These are phyloP conservation scores for Xylaria sp. DNA, from an alignment of 2,329 filamentous ascomycete genomes.

Conservation along the genomic window DNA sequence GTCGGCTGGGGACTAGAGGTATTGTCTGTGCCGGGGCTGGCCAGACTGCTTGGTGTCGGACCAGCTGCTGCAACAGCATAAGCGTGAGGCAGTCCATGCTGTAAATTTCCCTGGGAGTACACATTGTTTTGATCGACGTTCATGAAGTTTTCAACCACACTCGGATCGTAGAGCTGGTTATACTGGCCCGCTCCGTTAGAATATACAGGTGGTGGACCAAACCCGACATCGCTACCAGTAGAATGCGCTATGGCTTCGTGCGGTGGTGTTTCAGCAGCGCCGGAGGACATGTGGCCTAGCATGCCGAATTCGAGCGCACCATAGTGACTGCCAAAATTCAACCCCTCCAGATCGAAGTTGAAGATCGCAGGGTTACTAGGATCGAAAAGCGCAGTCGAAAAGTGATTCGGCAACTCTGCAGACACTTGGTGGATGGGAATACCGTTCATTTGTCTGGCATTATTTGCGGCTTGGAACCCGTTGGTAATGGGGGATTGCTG, in stretches of 20 bases:
- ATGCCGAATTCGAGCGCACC: constrained; percentile 96
- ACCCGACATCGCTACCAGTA: constrained; percentile 54
- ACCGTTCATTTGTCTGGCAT: constrained; percentile 59
- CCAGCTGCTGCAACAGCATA: constrained; percentile 71
- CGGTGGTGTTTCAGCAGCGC: constrained; percentile 81
- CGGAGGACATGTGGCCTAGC: constrained; percentile 95
- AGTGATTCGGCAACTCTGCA: constrained; percentile 59
- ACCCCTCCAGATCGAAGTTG: constrained; percentile 93
- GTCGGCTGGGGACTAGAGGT: constrained; percentile 70
- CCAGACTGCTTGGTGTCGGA: constrained; percentile 65
- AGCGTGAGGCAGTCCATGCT: constrained; percentile 72
- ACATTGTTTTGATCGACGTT: constrained; percentile 63
- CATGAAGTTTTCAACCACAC: constrained; percentile 65
- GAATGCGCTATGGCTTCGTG: constrained; percentile 67
- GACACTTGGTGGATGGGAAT: constrained; percentile 63
- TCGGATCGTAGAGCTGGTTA: constrained; percentile 62
- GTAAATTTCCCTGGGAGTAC: constrained; percentile 68
- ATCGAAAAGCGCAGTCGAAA: constrained; percentile 77
- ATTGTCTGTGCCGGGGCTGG: constrained; percentile 73
- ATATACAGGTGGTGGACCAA: constrained; percentile 61
- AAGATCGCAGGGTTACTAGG: constrained; percentile 91
- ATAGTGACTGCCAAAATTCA: constrained; percentile 97
- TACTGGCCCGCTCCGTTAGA: constrained; percentile 63
- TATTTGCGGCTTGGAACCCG: constrained; percentile 70
- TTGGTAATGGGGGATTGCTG: constrained; percentile 81